Evolutionary conservation across 2,329 filamentous ascomycete species (phyloP).

Genomic region (Leptographium procerum): DNA sequence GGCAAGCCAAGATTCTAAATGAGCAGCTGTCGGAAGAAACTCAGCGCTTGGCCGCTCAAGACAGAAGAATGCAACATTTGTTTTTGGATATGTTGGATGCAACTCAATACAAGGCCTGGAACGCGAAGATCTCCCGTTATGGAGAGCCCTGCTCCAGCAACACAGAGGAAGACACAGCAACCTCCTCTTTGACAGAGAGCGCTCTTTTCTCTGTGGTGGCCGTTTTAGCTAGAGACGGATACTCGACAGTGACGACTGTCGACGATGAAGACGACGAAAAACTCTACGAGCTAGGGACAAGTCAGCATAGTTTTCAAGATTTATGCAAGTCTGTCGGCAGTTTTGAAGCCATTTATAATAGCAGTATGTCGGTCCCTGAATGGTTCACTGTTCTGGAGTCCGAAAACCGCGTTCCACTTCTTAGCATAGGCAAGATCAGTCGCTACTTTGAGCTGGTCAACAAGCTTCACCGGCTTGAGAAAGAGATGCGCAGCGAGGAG

Average conservation of each 20-base stretch:
- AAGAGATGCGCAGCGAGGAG: background rate
- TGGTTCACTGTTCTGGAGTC: conserved; percentile 3
- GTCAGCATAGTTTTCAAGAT: background rate
- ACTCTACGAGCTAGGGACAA: background rate
- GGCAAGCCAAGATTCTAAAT: background rate
- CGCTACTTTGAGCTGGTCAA: conserved; percentile 4
- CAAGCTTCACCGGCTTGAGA: background rate
- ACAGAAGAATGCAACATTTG: background rate
- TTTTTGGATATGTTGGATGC: background rate
- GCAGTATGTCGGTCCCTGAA: background rate
- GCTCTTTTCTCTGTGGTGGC: too few relatives aligned
- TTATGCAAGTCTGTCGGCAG: background rate
- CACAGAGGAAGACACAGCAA: background rate
- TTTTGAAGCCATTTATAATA: background rate
- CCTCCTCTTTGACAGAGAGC: background rate
- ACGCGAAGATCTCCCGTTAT: background rate
- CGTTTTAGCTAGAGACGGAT: background rate
- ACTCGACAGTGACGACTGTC: background rate
- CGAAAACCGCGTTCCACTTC: background rate
- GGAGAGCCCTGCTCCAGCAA: background rate
- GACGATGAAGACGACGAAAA: background rate
- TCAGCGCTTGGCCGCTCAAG: background rate
- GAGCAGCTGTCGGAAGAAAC: background rate
- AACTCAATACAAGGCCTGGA: background rate
- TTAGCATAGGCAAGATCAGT: background rate